These are phyloP conservation scores for Nidularia sp. DNA, from an alignment of 768 basidiomycete species.

Conservation along the genomic window DNA sequence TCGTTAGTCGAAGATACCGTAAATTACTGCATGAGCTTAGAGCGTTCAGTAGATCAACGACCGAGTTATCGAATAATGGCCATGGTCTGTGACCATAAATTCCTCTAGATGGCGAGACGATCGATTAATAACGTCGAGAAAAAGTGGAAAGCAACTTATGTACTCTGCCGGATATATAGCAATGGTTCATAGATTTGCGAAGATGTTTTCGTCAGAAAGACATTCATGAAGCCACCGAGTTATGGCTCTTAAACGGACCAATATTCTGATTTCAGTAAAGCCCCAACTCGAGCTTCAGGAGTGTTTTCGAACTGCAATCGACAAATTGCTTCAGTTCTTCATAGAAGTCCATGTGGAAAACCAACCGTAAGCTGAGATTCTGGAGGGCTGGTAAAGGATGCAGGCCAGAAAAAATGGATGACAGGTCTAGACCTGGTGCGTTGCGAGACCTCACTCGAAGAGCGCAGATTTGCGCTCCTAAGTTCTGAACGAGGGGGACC, in stretches of 20 bases:
- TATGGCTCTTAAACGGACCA: conserved; percentile 25
- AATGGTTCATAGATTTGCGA: conserved; percentile 25
- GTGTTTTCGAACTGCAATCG: conserved; percentile 17
- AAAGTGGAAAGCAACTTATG: conserved; percentile 24
- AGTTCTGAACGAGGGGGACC: conserved; percentile 34
- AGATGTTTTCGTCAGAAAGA: conserved; percentile 18
- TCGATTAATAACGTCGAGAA: conserved; percentile 24
- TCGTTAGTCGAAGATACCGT: conserved; percentile 25
- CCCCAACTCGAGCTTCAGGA: conserved; percentile 31
- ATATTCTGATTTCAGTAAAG: conserved; percentile 21
- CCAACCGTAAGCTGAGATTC: conserved; percentile 28
- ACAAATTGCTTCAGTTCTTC: conserved; percentile 27
- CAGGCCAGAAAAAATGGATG: conserved; percentile 29
- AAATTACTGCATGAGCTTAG: conserved; percentile 19
- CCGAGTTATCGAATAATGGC: conserved; percentile 26
- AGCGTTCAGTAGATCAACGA: conserved; percentile 16
- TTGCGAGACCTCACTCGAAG: conserved; percentile 36
- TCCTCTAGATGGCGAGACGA: conserved; percentile 25
- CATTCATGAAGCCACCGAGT: conserved; percentile 27
- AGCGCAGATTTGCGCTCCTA: conserved; percentile 25
- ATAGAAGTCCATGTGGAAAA: conserved; percentile 33
- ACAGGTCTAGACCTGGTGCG: conserved; percentile 28
- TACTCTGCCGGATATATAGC: conserved; percentile 38
- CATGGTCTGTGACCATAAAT: conserved; percentile 36
- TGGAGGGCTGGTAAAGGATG: conserved; percentile 25